Evolutionary conservation across 1,139 yeast species (phyloP), one percentile per base, ranked within the genome.

Genomic region (Petasospora fabianii): DNA sequence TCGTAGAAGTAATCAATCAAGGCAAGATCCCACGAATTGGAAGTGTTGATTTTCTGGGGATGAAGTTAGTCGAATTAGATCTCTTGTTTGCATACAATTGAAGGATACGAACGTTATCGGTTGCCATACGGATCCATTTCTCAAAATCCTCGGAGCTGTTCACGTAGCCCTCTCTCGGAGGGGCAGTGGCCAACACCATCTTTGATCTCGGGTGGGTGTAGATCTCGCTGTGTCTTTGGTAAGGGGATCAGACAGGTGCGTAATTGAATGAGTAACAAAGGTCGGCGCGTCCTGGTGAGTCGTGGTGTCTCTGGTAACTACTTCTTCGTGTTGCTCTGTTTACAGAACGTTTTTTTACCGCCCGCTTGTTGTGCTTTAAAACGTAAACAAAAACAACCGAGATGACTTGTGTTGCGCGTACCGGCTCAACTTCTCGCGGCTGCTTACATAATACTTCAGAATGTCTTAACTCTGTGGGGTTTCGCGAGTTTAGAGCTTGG

Each of bases 1-100:
- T 80, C 87, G 50, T 80, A 84, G 56, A 86, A 85, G 57, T 85
- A 90, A 57, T 88, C 97, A 54, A 90, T 90, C 56, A 90, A 69
- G 0, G 90, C 95, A 56, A 85, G 80, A 51, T 84, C 84, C 96
- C 95, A 84, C 44, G 67, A 73, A 53, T 82, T 81, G 38, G 74
- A 71, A 1, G 79, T 65, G 34, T 81, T 81, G 58, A 82, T 79
- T 57, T 82, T 83, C 47, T 43, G 31, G 6, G n/a, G 16, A 26
- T 15, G 11, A 4, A 12, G 26, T 20, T 22, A 22, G 26, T 10
- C 26, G 12, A 22, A 39, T 46, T 43, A 34, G 26, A 29, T 13
- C 16, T 20, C n/a, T 20, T 20, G 22, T 20, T 7, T 20, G 22
- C 7, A 20, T 20, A 7, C 5, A 26, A 16, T 26, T 5, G 15